Conservation (phyloP, 495 filamentous ascomycete genomes). For the Copromyces sp. region DNA sequence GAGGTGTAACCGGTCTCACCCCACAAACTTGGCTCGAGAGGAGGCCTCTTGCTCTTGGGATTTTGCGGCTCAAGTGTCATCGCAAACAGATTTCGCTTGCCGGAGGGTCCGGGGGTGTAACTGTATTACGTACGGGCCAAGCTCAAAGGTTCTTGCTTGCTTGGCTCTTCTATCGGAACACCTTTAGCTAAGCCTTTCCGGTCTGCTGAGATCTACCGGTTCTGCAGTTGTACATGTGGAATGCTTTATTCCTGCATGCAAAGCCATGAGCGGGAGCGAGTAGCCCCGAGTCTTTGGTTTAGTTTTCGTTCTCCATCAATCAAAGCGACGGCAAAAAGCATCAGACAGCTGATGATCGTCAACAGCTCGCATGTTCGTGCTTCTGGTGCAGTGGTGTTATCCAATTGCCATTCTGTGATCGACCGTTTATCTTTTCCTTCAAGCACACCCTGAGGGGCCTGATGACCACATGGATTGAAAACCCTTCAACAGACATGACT, state of each 20-base stretch:
- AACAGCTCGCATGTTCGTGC: not conserved
- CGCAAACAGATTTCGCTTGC: not conserved
- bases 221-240: not conserved
- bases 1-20: slow-evolving; percentile 14
- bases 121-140: not conserved
- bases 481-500: not conserved
- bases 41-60: not conserved
- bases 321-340: not conserved
- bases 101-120: not conserved
- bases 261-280: not conserved
- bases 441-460: not conserved
- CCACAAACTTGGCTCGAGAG: not conserved
- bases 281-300: not conserved
- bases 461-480: not conserved
- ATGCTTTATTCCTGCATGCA: not conserved
- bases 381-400: not conserved
- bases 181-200: not conserved
- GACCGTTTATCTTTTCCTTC: not conserved
- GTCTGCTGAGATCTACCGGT: not conserved
- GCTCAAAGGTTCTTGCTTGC: not conserved
- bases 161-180: not conserved
- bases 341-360: not conserved
- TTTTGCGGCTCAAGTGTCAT: not conserved
- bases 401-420: not conserved
- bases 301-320: not conserved